phyloP scores from a whole-genome alignment of 2,329 filamentous ascomycete genomes.

The Ceratocystis albifundus region DNA sequence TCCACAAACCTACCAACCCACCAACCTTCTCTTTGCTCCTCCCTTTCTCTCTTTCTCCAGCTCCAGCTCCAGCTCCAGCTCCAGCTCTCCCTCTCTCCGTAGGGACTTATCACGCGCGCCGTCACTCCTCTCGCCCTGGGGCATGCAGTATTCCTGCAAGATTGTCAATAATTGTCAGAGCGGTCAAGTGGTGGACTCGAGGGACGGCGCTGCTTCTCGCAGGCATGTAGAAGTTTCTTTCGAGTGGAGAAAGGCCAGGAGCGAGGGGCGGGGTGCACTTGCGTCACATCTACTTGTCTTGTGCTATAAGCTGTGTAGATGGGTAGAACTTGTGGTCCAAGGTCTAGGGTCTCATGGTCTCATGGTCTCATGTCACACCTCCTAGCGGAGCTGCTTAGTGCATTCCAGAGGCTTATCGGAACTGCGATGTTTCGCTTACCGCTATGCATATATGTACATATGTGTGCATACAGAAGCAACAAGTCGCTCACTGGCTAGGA shows the following conservation, averaged over 20 bases:
- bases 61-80: too few relatives aligned
- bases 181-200: not conserved
- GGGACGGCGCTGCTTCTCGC: not conserved
- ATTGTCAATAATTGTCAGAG: not conserved
- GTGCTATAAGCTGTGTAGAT: not conserved
- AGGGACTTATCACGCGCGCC: not conserved
- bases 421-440: not conserved
- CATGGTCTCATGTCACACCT: not conserved
- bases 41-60: not conserved
- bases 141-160: not conserved
- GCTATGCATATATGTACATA: not conserved
- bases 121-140: not conserved
- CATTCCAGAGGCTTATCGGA: not conserved
- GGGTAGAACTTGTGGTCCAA: conserved; percentile 2
- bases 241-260: too few relatives aligned
- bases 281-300: too few relatives aligned
- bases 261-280: too few relatives aligned
- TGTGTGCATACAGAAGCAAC: not conserved
- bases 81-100: not conserved
- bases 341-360: not conserved
- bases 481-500: not conserved
- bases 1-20: too few relatives aligned
- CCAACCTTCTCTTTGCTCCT: not conserved
- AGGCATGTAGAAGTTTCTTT: conserved; percentile 7
- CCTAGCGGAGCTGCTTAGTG: not conserved